phyloP scores from a whole-genome alignment of 2,329 filamentous ascomycete species.

The Botrytis elliptica region DNA sequence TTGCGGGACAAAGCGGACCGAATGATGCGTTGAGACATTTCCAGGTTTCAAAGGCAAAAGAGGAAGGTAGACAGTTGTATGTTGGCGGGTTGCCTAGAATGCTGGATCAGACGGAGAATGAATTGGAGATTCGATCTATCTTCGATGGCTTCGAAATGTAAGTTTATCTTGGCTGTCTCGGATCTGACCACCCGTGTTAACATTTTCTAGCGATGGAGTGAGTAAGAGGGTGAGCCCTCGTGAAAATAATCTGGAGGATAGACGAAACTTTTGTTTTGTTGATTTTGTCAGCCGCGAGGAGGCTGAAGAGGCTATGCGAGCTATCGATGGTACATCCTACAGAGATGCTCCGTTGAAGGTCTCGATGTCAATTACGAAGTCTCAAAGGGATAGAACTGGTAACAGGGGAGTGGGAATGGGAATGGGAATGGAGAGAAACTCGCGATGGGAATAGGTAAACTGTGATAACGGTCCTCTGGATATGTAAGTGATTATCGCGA shows the following conservation, averaged over 20 bases:
- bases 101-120: constrained; percentile 6
- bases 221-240: constrained; percentile 8
- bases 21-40: neutral
- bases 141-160: constrained; percentile 6
- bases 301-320: neutral
- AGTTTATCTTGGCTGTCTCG: neutral
- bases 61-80: neutral
- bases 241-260: neutral
- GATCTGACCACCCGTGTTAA: neutral
- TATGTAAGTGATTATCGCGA: neutral
- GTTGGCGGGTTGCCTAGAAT: constrained; percentile 5
- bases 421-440: neutral
- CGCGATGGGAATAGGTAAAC: neutral
- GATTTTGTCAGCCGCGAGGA: neutral
- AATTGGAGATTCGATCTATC: constrained; percentile 5
- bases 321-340: neutral
- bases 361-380: neutral
- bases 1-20: neutral
- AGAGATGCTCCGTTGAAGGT: constrained; percentile 1
- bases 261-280: constrained; percentile 12
- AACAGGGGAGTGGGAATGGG: neutral
- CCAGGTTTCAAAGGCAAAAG: neutral
- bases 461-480: neutral
- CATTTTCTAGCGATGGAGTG: neutral
- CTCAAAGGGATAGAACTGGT: neutral